These are phyloP conservation scores for Botryotinia globosa DNA, from an alignment of 2,329 filamentous ascomycete species.

Conservation along the genomic window DNA sequence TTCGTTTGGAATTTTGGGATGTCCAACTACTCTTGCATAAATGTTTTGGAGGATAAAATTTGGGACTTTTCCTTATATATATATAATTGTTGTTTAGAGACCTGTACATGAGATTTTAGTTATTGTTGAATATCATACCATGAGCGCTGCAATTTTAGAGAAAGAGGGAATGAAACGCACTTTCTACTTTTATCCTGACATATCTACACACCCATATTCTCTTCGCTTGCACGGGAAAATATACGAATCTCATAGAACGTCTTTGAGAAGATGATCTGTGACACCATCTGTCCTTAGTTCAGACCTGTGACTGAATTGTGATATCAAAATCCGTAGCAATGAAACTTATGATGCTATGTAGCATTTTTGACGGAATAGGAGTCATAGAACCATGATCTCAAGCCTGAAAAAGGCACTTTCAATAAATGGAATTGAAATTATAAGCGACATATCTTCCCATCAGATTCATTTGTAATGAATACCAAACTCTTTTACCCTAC, in stretches of 20 bases:
- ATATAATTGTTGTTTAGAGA: neutral
- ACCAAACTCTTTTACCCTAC: rapidly evolving
- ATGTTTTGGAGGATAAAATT: rapidly evolving
- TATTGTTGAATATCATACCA: too few relatives aligned
- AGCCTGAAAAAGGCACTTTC: neutral
- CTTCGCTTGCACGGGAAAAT: neutral
- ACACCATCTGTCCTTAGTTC: rapidly evolving
- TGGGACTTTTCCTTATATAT: neutral
- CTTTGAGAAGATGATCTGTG: neutral
- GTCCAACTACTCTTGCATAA: neutral
- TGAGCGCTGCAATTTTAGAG: neutral
- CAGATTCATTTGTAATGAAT: too few relatives aligned
- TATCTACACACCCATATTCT: neutral
- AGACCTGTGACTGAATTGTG: neutral
- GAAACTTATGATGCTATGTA: neutral
- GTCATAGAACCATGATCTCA: neutral
- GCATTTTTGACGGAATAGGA: neutral
- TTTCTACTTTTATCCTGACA: neutral
- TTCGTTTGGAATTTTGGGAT: neutral
- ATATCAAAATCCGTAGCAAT: neutral
- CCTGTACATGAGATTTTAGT: neutral
- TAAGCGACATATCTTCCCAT: neutral
- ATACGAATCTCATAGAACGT: neutral
- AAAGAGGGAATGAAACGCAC: neutral
- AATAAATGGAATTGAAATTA: rapidly evolving